Conservation (phyloP, 106 monocot species). For the Dioscorea alata region DNA sequence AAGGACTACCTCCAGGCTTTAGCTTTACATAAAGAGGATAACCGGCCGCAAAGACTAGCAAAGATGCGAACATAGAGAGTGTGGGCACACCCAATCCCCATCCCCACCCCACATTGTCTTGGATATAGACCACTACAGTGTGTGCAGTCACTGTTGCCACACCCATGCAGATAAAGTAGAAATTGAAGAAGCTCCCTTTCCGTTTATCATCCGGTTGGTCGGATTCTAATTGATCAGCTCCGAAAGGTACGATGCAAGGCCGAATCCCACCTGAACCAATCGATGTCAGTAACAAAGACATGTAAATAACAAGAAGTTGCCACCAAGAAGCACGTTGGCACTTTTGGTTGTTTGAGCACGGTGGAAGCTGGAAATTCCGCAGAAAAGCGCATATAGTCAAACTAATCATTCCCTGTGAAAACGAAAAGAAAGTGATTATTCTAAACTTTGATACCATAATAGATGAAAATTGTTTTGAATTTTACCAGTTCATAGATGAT, state of each 20-base stretch:
- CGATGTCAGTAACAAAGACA: conserved; percentile 48
- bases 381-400: conserved; percentile 45
- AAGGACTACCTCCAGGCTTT: conserved; percentile 24
- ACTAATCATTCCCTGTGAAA: conserved; percentile 43
- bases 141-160: conserved; percentile 18
- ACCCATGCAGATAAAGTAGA: conserved; percentile 33
- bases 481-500: conserved; percentile 45
- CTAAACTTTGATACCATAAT: too few species aligned
- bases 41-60: conserved; percentile 22
- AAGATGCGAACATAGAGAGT: conserved; percentile 21
- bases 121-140: conserved; percentile 38
- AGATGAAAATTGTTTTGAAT: too few species aligned
- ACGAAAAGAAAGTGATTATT: too few species aligned
- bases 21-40: conserved; percentile 23
- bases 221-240: conserved; percentile 69
- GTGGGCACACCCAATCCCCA: conserved; percentile 40
- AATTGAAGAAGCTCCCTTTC: conserved; percentile 39
- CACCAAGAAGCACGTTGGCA: conserved; percentile 27
- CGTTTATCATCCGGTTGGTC: neutral
- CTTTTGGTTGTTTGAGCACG: conserved; percentile 2
- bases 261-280: conserved; percentile 80
- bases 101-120: conserved; percentile 47
- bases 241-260: conserved; percentile 73
- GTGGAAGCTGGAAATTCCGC: conserved; percentile 41
- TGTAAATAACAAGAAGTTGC: conserved; percentile 53